Base-by-base conservation (phyloP, 805 yeast species). In the Candida nanaspora region DNA sequence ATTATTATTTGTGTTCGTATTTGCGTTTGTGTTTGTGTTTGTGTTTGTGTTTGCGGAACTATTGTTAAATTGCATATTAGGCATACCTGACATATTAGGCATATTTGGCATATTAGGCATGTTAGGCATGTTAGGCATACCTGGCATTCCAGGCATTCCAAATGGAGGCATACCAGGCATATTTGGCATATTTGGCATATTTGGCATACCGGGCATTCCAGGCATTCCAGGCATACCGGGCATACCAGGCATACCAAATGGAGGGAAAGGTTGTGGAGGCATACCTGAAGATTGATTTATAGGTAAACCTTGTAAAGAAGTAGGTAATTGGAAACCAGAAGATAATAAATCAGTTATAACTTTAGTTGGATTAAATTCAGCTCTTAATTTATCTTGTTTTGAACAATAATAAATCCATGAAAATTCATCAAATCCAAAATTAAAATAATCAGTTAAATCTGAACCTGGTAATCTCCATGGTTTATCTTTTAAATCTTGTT, bases 391-490 rank as follows among this genome's bases (percentile, higher is more conserved):
- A 59, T 89, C 96, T 56, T 89, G 96, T 59, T 86, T 87, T 33
- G 80, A 70, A 50, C 96, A 80, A 63, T 93, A 93, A 20, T 89
- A 87, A 41, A 84, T 79, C 99, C 99, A 93, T 14, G 97, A 84
- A 49, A 85, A 75, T 65, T 93, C 99, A 58, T 93, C 95, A 57
- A 93, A 93, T 2, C 98, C 98, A 55, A 80, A 93, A 64, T 93
- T 93, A 70, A 93, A 93, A 62, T 88, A 94, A 61, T 93, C 98
- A 7, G 95, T 76, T 32, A 86, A 65, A 62, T 93, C 97, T 3
- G 96, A 95, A 30, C 98, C 98, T 1, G 98, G 97, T 48, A 85
- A 80, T 57, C 98, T 76, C 99, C 99, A 93, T 8, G 99, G 99
- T 65, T 94, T 94, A 49, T 88, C 95, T 48, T 86, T 87, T 37